Evolutionary conservation across 2,329 filamentous ascomycete species (phyloP), one percentile per base, ranked within the genome.

Genomic region (Chaetomiaceae sp.): DNA sequence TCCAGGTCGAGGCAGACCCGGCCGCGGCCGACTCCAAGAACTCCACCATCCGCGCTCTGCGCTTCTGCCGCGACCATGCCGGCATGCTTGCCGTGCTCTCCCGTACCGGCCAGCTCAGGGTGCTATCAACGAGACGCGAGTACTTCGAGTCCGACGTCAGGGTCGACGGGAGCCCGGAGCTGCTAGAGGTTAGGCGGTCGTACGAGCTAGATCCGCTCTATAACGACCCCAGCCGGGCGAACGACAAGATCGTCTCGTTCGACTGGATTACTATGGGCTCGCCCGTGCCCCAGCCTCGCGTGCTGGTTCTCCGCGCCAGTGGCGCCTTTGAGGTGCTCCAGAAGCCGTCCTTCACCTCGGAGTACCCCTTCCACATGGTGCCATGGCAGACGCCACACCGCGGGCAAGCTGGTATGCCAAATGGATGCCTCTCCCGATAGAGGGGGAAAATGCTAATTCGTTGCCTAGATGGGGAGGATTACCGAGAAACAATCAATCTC

Each of bases 161-260:
- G 15, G 62, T 66, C 1, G 66, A 70, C n/a, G 68, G 65, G 32
- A 74, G 75, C 44, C 79, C 78, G 0, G 76, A 83, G 57, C 66
- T 83, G 12, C 65, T 84, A 1, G 71, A 81, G 49, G 75, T 82
- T 11, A 69, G 73, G 36, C 75, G 69, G 47, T 82, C 80, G 1
- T 72, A 78, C 53, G 79, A 83, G 57, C 73, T 84, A 65, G 78
- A 84, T 54, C 74, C 79, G 39, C 70, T 73, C 15, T 81, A 75
- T 54, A 66, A 70, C 20, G 74, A 77, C 41, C 64, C 68, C 26
- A 66, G 68, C 26, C 68, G 72, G 53, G 75, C 75, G 60, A 71
- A 74, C 54, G 76, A 83, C 45, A 73, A 77, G 17, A 81, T 84
- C 26, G 78, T 84, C 7, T 83, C 80, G 0, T 84, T 84, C 60